phyloP scores from a whole-genome alignment of 2,329 filamentous ascomycete species.

The Alternaria panax region DNA sequence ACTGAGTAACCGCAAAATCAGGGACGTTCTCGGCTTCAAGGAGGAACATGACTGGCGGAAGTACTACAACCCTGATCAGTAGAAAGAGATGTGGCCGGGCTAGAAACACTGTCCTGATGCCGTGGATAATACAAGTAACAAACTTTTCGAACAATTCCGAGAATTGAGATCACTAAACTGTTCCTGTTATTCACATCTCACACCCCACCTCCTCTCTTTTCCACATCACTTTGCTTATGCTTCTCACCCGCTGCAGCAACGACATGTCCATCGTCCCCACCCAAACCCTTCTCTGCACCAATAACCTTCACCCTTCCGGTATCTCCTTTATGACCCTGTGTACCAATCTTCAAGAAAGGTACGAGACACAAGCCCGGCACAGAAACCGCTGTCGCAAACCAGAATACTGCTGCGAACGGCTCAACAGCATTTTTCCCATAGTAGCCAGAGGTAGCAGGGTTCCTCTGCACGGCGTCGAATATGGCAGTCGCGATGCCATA shows the following conservation, averaged over 20 bases:
- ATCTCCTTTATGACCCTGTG: slow-evolving; percentile 57
- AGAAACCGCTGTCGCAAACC: slow-evolving; percentile 58
- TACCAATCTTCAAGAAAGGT: slow-evolving; percentile 62
- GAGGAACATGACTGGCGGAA: slow-evolving; percentile 66
- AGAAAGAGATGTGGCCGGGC: neutral
- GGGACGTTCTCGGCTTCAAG: slow-evolving; percentile 64
- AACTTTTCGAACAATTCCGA: neutral
- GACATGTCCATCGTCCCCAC: slow-evolving; percentile 12
- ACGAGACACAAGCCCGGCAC: slow-evolving; percentile 56
- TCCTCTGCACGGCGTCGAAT: slow-evolving; percentile 56
- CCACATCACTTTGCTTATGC: neutral
- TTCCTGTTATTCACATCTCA: neutral
- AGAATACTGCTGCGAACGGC: slow-evolving; percentile 62
- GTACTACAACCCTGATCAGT: slow-evolving; percentile 52
- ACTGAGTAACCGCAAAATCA: slow-evolving; percentile 67
- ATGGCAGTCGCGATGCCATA: slow-evolving; percentile 69
- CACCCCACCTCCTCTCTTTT: neutral
- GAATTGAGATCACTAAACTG: neutral
- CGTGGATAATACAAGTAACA: neutral
- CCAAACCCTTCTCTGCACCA: neutral
- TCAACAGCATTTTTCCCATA: slow-evolving; percentile 55
- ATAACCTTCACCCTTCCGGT: slow-evolving; percentile 24
- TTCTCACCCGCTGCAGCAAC: neutral
- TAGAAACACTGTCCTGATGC: neutral
- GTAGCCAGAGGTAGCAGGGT: slow-evolving; percentile 47